A percentile compares a stretch with the other conserved stretches of the same genome.
Conservation (phyloP, 164 flowering plant species). For the Macadamia tetraphylla region DNA sequence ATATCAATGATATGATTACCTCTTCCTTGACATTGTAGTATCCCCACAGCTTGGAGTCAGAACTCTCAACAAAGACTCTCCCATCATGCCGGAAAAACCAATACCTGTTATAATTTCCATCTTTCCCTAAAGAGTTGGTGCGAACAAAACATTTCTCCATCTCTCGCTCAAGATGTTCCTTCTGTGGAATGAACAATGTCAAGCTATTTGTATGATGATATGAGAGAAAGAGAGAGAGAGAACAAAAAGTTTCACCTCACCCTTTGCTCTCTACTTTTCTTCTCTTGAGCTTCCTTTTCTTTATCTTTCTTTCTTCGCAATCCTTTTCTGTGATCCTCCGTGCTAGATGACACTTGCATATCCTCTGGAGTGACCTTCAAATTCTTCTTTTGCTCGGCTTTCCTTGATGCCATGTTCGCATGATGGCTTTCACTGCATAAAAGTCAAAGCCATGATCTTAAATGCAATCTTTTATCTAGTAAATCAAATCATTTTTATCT, state of each 20-base stretch:
- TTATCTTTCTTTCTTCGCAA: conserved; percentile 22
- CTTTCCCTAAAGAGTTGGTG: conserved; percentile 76
- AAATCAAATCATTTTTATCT: no score
- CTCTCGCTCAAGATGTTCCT: conserved; percentile 65
- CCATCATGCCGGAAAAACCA: conserved; percentile 91
- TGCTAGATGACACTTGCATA: conserved; percentile 18
- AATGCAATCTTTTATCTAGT: no score
- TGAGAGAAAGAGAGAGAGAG: no score
- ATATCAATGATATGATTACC: conserved; percentile 36
- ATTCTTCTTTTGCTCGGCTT: conserved; percentile 24
- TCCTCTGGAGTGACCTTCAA: conserved; percentile 11
- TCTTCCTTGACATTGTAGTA: conserved; percentile 73
- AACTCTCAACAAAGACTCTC: conserved; percentile 80
- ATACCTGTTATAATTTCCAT: conserved; percentile 71
- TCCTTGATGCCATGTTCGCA: conserved; percentile 15
- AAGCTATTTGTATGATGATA: no score
- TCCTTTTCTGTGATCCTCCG: conserved; percentile 15
- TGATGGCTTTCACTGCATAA: conserved; percentile 30
- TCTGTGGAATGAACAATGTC: conserved; percentile 32
- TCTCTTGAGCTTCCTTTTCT: conserved; percentile 22
- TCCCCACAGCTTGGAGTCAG: conserved; percentile 77
- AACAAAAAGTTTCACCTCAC: conserved; percentile 14
- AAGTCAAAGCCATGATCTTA: conserved; percentile 1
- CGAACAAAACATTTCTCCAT: conserved; percentile 71
- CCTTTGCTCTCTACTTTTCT: conserved; percentile 47